phyloP scores from a whole-genome alignment of 2,329 filamentous ascomycete genomes.

The Ramularia endophylla region DNA sequence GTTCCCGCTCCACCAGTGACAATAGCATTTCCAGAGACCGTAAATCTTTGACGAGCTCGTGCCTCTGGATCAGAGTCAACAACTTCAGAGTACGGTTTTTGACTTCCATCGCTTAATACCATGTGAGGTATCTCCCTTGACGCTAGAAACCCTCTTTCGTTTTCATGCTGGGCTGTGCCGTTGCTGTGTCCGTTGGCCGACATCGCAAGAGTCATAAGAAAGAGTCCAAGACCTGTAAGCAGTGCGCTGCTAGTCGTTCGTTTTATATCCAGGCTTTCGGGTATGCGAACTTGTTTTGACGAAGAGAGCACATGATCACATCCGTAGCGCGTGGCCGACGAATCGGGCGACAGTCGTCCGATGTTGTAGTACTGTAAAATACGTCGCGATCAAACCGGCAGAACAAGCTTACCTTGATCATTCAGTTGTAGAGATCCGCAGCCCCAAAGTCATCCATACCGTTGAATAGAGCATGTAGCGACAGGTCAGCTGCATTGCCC shows the following conservation, averaged over 20 bases:
- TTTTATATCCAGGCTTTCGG: no score
- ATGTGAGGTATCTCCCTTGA: slow-evolving; percentile 1
- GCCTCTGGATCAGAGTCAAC: neutral
- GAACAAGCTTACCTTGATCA: no score
- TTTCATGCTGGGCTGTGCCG: slow-evolving; percentile 1
- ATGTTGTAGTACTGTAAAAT: no score
- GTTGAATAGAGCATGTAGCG: slow-evolving; percentile 2
- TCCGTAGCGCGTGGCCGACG: neutral
- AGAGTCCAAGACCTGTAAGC: no score
- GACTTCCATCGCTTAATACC: neutral
- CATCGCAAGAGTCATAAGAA: neutral
- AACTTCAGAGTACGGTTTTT: neutral
- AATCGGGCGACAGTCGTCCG: neutral
- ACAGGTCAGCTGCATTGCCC: slow-evolving; percentile 8
- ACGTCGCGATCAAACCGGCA: no score
- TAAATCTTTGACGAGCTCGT: slow-evolving; percentile 1
- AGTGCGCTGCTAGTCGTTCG: no score
- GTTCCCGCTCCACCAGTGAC: slow-evolving; percentile 5
- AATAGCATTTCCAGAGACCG: slow-evolving; percentile 2
- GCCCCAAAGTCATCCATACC: slow-evolving; percentile 4
- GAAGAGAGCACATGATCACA: neutral
- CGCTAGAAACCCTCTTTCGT: neutral
- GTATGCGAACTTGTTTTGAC: no score
- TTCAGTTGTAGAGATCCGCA: neutral
- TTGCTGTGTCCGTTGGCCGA: neutral